Percentiles rank a stretch among this genome's conserved stretches.
phyloP scores from a whole-genome alignment of 2,329 filamentous ascomycete species.

The Ceratocystis ficicola region DNA sequence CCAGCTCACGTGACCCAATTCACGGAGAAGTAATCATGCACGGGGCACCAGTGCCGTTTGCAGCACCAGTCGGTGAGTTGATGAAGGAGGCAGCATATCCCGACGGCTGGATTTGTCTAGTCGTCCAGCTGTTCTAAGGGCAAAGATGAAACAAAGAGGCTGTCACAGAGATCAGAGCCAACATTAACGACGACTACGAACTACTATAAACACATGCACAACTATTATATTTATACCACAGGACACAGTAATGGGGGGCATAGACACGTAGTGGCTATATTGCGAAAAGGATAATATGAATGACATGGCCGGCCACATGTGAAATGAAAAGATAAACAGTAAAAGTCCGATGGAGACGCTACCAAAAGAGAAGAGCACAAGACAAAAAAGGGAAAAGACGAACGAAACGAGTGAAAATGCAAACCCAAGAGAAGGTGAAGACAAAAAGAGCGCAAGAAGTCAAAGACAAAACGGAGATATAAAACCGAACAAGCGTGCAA shows the following conservation, averaged over 20 bases:
- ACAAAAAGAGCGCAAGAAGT: not conserved
- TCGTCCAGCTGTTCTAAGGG: constrained; percentile 37
- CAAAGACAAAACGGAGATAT: not conserved
- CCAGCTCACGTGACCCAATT: constrained; percentile 70
- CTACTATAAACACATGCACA: not conserved
- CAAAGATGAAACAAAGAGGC: not conserved
- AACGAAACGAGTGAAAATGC: not conserved
- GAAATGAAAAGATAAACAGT: not conserved
- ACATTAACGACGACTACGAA: not conserved
- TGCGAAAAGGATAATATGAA: not conserved
- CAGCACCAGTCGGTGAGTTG: constrained; percentile 67
- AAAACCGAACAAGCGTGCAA: not conserved
- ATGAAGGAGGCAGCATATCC: constrained; percentile 74
- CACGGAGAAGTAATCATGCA: constrained; percentile 77
- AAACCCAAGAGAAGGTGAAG: not conserved
- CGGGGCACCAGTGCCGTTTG: constrained; percentile 70
- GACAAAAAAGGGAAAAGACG: not conserved
- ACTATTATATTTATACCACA: not conserved
- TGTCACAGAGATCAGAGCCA: not conserved
- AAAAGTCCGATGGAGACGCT: not conserved
- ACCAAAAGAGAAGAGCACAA: constrained; percentile 9
- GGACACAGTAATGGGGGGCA: not conserved
- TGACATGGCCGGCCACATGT: constrained; percentile 3
- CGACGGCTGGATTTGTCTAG: constrained; percentile 82
- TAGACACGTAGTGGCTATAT: constrained; percentile 1